Conservation (phyloP, 169 alveolate genomes). For the Plasmodium yoelii region DNA sequence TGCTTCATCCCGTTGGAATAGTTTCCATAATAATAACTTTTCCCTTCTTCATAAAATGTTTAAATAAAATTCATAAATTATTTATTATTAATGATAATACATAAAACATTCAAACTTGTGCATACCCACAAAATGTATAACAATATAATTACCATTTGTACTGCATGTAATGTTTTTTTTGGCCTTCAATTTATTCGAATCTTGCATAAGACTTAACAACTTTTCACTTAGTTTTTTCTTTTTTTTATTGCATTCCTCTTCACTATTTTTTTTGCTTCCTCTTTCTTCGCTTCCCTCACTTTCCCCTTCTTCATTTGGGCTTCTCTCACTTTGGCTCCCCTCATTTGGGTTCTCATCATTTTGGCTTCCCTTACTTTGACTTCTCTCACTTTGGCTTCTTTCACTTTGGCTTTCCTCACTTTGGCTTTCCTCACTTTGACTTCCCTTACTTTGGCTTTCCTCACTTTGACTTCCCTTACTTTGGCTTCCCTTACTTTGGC, state of each 20-base stretch:
- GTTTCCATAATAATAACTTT: slow-evolving; percentile 52
- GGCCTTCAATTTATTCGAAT: slow-evolving; percentile 12
- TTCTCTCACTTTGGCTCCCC: neutral
- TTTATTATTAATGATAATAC: neutral
- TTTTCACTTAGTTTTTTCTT: slow-evolving; percentile 18
- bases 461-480: too few species aligned
- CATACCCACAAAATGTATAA: neutral
- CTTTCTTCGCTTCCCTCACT: neutral
- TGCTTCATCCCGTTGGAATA: slow-evolving; percentile 56
- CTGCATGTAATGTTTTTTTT: slow-evolving; percentile 10
- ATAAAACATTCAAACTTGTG: neutral
- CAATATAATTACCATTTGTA: slow-evolving; percentile 14
- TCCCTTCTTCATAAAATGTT: slow-evolving; percentile 1
- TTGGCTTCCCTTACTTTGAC: neutral
- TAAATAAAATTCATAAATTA: neutral
- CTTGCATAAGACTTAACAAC: slow-evolving; percentile 30
- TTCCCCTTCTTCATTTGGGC: neutral
- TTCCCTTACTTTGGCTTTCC: too few species aligned
- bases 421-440: slow-evolving; percentile 2
- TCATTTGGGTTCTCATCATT: neutral
- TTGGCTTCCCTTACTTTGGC: neutral
- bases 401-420: neutral
- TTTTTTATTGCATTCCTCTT: slow-evolving; percentile 8
- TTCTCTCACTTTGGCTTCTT: neutral
- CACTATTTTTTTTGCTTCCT: neutral